These are phyloP conservation scores for Pyricularia grisea DNA, from an alignment of 2,329 filamentous ascomycete species.

Conservation along the genomic window DNA sequence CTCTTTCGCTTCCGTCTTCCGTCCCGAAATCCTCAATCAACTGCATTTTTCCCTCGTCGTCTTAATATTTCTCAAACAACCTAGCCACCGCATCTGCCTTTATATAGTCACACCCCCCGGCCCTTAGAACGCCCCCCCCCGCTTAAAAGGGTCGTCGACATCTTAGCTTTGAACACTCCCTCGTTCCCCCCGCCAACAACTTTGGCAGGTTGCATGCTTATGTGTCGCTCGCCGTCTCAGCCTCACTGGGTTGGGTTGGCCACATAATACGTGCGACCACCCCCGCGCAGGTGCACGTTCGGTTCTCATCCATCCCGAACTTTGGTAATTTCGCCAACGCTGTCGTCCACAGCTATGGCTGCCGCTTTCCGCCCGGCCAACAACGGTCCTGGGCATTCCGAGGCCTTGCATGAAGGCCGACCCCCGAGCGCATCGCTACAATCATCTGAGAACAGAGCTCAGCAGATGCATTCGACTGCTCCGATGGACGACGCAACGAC, in stretches of 20 bases:
- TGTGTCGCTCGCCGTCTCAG: slow-evolving; percentile 3
- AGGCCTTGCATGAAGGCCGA: slow-evolving; percentile 11
- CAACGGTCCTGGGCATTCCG: slow-evolving; percentile 22
- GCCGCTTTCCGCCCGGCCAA: slow-evolving; percentile 40
- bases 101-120: neutral
- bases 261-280: slow-evolving; percentile 3
- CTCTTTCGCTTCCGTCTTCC: slow-evolving; percentile 4
- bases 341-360: slow-evolving; percentile 26
- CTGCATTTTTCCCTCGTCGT: neutral
- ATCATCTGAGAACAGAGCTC: neutral
- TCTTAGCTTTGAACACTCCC: neutral
- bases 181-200: slow-evolving; percentile 4
- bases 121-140: neutral
- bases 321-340: slow-evolving; percentile 9
- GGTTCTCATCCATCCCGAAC: slow-evolving; percentile 5
- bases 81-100: neutral
- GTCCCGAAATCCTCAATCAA: neutral
- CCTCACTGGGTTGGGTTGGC: neutral
- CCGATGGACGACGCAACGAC: slow-evolving; percentile 42
- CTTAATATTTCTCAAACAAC: slow-evolving; percentile 11
- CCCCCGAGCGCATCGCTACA: neutral
- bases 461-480: slow-evolving; percentile 19
- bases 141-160: neutral
- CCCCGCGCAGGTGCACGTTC: neutral
- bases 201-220: slow-evolving; percentile 3